Base-by-base conservation (phyloP, 2,329 filamentous ascomycete species). In the Fusarium nurragi region DNA sequence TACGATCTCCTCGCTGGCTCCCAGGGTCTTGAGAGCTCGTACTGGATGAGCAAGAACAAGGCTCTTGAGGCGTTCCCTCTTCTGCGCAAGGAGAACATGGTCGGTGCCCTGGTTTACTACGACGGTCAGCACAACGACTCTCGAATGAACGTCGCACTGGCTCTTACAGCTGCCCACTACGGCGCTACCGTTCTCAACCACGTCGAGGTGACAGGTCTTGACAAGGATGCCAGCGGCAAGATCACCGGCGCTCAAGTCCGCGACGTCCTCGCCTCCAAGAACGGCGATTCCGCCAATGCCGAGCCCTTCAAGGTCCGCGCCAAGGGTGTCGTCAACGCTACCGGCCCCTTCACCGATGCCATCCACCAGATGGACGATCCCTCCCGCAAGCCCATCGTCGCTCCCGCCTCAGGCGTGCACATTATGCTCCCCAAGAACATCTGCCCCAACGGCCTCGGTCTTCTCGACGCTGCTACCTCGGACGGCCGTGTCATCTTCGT, bases 401-500 rank as follows among this genome's bases (percentile, higher is more conserved):
- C 91, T 7, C 92, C 92, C 7, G 89, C 90, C 63, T 92, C 91
- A 37, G 91, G 91, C 67, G 90, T 92, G n/a, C 92, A 95, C 79
- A 83, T 95, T 64, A 88, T 94, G 72, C 86, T 95, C 2, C 91
- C 92, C 21, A 90, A 90, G 53, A 90, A 90, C 78, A 90, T 90
- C 78, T 91, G 89, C 74, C 91, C 92, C 50, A 85, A 88, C 52
- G 88, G 91, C 73, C 94, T 94, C 89, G 91, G 91, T 62, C 82
- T 95, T 47, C 91, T 95, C 65, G 91, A 94, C 70, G 91, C 92
- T 37, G 93, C 92, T 4, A 65, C 63, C 6, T 94, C 91, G 1
- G 91, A 95, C 71, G 91, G 91, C n/a, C 88, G 91, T 72, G 91
- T 95, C 65, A 91, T 95, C 71, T 95, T 95, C 82, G 93, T 95